Percentiles rank a stretch among this genome's conserved stretches.
These are phyloP conservation scores for Solanum hybrid DNA, from an alignment of 305 asterid genomes.

Conservation along the genomic window DNA sequence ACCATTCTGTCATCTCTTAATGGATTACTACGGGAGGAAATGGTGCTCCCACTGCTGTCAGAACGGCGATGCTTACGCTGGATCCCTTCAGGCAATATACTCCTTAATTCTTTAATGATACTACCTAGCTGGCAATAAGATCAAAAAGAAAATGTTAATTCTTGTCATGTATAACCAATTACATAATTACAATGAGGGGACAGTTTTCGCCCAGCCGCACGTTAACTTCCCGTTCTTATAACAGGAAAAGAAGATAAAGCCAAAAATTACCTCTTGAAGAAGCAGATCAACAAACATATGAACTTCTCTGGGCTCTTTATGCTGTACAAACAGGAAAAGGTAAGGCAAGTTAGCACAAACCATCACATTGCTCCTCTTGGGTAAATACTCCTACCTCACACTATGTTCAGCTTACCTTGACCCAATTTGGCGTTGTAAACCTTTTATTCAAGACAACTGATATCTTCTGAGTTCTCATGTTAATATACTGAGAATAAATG, in stretches of 20 bases:
- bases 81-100: constrained; percentile 68
- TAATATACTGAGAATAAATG: constrained; percentile 64
- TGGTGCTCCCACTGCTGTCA: constrained; percentile 84
- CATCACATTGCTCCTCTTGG: not conserved
- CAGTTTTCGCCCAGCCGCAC: not conserved
- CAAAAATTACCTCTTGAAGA: constrained; percentile 62
- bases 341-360: not conserved
- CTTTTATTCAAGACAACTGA: constrained; percentile 74
- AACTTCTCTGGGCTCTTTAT: constrained; percentile 98
- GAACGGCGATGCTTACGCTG: constrained; percentile 67
- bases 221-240: not conserved
- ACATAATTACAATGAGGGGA: not conserved
- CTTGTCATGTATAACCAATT: not conserved
- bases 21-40: constrained; percentile 90
- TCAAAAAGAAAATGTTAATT: constrained; percentile 16
- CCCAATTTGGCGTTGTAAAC: constrained; percentile 91
- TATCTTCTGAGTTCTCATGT: constrained; percentile 71
- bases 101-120: constrained; percentile 54
- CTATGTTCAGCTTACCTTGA: constrained; percentile 46
- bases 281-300: constrained; percentile 95
- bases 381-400: not conserved
- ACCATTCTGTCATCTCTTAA: constrained; percentile 63
- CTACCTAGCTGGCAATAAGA: constrained; percentile 45
- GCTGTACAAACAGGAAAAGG: constrained; percentile 33
- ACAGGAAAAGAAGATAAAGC: not conserved